Evolutionary conservation across 768 basidiomycete species (phyloP), one percentile per base, ranked within the genome.

Genomic region (Omphalotus guepiniiformis): DNA sequence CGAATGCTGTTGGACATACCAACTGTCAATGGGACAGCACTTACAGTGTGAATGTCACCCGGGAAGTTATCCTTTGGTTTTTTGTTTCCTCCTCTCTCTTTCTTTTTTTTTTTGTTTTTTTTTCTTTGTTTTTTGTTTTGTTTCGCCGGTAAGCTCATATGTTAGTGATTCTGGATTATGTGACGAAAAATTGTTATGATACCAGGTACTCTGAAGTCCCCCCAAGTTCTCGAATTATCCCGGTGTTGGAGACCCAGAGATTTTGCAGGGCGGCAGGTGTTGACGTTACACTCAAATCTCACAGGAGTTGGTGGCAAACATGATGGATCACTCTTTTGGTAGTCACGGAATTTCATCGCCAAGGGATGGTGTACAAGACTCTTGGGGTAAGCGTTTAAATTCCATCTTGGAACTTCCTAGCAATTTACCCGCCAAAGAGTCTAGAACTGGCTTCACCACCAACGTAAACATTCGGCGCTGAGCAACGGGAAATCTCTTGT

Each of bases 151-250:
- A 59, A 47, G 29, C 37, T 43, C n/a, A 11, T 27, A 2, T 16
- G 9, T 21, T 8, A 6, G n/a, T n/a, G n/a, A n/a, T n/a, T n/a
- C n/a, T n/a, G n/a, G n/a, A n/a, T n/a, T n/a, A 9, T 30, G 26
- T 7, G 8, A 42, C 28, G 18, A 11, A 7, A 23, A 21, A 29
- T 25, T 8, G 13, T 36, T 36, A 6, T 15, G 13, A 6, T 16
- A 6, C 19, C 37, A 41, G 60, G 61, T 6, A 42, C 73, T 2
- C 51, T 76, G 18, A 67, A 71, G 46, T 66, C 70, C 0, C 66
- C 75, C 4, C 72, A 78, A 52, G 58, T 81, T 8, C 69, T 81
- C 2, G 73, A 79, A 52, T 59, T 79, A 3, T 76, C n/a, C 75
- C 11, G 79, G 79, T 23, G 71, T 81, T 42, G 79, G 79, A 12